Evolutionary conservation across 768 basidiomycete genomes (phyloP).

Genomic region (Boletus tomentosulus): DNA sequence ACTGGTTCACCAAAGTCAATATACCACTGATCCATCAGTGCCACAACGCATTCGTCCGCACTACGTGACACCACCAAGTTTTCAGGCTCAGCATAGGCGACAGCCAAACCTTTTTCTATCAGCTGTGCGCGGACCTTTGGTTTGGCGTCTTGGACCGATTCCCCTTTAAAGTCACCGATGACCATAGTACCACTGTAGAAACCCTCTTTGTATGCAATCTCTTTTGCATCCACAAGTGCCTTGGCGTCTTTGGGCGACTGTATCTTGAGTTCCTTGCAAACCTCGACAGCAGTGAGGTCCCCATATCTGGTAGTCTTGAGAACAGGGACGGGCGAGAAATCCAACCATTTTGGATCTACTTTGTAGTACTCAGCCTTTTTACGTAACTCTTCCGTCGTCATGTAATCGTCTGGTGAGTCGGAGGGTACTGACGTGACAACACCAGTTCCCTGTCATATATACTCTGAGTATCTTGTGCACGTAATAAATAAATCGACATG

Average conservation of each 20-base stretch:
- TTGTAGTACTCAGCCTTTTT: constrained; percentile 98
- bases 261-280: constrained; percentile 89
- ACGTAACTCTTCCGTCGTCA: constrained; percentile 82
- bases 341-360: constrained; percentile 84
- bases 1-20: constrained; percentile 97
- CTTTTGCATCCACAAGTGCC: constrained; percentile 94
- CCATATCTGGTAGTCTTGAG: constrained; percentile 90
- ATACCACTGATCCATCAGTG: constrained; percentile 99
- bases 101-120: constrained; percentile 73
- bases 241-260: constrained; percentile 92
- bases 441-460: constrained; percentile 73
- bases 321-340: constrained; percentile 83
- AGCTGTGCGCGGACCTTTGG: constrained; percentile 79
- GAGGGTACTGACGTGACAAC: constrained; percentile 98
- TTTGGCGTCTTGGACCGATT: constrained; percentile 89
- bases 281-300: constrained; percentile 77
- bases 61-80: constrained; percentile 84
- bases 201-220: constrained; percentile 96
- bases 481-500: constrained; percentile 18
- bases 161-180: constrained; percentile 87
- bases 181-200: constrained; percentile 94
- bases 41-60: constrained; percentile 97
- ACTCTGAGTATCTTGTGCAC: constrained; percentile 2
- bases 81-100: constrained; percentile 95
- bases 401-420: constrained; percentile 96